phyloP scores from a whole-genome alignment of 73 alveolate genomes.

The Stentor coeruleus region DNA sequence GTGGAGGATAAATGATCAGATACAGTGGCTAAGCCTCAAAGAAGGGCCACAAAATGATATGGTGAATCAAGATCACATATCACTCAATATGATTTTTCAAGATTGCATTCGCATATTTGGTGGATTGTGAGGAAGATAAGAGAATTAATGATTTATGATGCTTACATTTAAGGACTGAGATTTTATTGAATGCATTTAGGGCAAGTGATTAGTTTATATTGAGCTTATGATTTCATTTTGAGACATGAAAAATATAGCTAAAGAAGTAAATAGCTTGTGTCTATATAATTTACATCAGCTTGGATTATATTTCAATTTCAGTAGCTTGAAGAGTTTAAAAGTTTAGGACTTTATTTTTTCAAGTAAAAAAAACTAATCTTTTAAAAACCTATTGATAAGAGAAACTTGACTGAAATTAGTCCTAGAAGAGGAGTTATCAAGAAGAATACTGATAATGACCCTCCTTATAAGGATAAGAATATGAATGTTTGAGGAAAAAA shows the following conservation, averaged over 20 bases:
- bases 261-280: constrained; percentile 48
- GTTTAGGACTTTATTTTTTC: constrained; percentile 16
- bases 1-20: no score
- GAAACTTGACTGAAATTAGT: no score
- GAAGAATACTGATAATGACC: no score
- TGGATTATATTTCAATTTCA: constrained; percentile 50
- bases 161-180: constrained; percentile 32
- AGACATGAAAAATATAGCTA: constrained; percentile 70
- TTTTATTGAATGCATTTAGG: constrained; percentile 35
- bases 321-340: constrained; percentile 67
- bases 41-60: no score
- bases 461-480: no score
- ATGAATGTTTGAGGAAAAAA: no score
- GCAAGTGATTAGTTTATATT: constrained; percentile 37
- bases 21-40: no score
- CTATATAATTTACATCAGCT: constrained; percentile 36
- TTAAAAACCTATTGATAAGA: constrained; percentile 26
- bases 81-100: constrained; percentile 32
- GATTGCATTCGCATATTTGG: constrained; percentile 48
- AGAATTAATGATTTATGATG: constrained; percentile 54
- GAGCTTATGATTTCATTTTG: constrained; percentile 79
- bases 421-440: no score
- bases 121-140: constrained; percentile 46
- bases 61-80: no score
- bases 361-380: constrained; percentile 34